These are phyloP conservation scores for Canariomyces notabilis DNA, from an alignment of 2,329 filamentous ascomycete genomes.

Conservation along the genomic window DNA sequence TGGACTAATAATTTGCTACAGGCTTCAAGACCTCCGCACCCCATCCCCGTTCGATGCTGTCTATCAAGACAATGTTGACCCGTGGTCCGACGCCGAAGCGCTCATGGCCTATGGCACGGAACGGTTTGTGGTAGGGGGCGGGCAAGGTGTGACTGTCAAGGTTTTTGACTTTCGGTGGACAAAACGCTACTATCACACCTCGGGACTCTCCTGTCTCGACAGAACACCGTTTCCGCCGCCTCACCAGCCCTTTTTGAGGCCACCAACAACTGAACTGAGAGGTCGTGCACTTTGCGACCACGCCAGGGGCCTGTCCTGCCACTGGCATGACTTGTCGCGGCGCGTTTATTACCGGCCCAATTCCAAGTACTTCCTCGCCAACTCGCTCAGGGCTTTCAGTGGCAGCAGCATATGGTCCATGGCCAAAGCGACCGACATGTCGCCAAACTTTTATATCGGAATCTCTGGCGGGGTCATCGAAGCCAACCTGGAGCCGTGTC, in stretches of 20 bases:
- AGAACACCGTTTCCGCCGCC: slow-evolving; percentile 34
- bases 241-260: slow-evolving; percentile 28
- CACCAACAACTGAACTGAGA: slow-evolving; percentile 1
- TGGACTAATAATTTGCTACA: slow-evolving; percentile 13
- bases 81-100: slow-evolving; percentile 41
- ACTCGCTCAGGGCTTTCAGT: slow-evolving; percentile 20
- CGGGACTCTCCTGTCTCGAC: slow-evolving; percentile 41
- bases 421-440: slow-evolving; percentile 42
- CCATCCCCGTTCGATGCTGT: slow-evolving; percentile 42
- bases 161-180: slow-evolving; percentile 52
- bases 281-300: slow-evolving; percentile 33
- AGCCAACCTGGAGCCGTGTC: slow-evolving; percentile 30
- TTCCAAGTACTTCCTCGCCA: slow-evolving; percentile 41
- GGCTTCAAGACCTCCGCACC: slow-evolving; percentile 46
- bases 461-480: slow-evolving; percentile 45
- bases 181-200: slow-evolving; percentile 44
- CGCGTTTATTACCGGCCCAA: slow-evolving; percentile 45
- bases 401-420: slow-evolving; percentile 40
- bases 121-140: slow-evolving; percentile 47
- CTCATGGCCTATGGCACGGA: slow-evolving; percentile 47
- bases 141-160: slow-evolving; percentile 39
- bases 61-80: slow-evolving; percentile 50
- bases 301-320: slow-evolving; percentile 32
- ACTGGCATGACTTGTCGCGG: slow-evolving; percentile 44
- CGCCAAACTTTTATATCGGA: slow-evolving; percentile 46